Base-by-base conservation (phyloP, 2,329 filamentous ascomycete genomes). In the Conoideocrella luteorostrata region DNA sequence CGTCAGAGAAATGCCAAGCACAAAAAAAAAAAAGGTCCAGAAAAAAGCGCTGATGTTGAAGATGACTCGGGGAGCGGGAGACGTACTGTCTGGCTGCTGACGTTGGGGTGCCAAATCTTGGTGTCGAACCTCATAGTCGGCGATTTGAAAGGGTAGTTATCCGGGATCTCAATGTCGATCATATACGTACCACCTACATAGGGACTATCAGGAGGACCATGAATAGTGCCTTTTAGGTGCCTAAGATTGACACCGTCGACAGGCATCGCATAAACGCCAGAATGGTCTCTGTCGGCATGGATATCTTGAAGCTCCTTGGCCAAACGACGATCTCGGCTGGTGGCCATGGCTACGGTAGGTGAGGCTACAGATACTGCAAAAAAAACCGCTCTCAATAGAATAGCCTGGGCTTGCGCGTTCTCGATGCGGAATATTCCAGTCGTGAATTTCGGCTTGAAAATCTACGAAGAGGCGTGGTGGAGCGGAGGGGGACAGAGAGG, bases 31-130 rank as follows among this genome's bases (percentile, higher is more conserved):
- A 21, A 17, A 17, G 22, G 29, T 11, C 13, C 13, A 18, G 6
- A 4, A 29, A 17, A 5, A 3, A 18, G 22, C 32, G 7, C 11
- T 12, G 15, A 13, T 15, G 12, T 12, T 10, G 10, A 15, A 9
- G 12, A 13, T 10, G 10, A 15, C 5, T 23, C n/a, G 24, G n/a
- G n/a, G n/a, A n/a, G 35, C 15, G 2, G 13, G 21, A 7, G 15
- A 72, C 82, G 59, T 69, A 95, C 89, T 32, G 90, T 96, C 62
- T 93, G 86, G 58, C 86, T 91, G 74, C 87, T 94, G 68, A 98
- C 80, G 60, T 98, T 98, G 26, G 93, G 93, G 64, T 98, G 93
- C 90, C 90, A 98, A 55, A 97, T 84, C 65, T 84, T 90, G 51
- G 93, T 98, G 51, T 84, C 78, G 60, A 97, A 97, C 56, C 80